Evolutionary conservation across 2,329 filamentous ascomycete species (phyloP).

Genomic region (Metarhizium sp.): DNA sequence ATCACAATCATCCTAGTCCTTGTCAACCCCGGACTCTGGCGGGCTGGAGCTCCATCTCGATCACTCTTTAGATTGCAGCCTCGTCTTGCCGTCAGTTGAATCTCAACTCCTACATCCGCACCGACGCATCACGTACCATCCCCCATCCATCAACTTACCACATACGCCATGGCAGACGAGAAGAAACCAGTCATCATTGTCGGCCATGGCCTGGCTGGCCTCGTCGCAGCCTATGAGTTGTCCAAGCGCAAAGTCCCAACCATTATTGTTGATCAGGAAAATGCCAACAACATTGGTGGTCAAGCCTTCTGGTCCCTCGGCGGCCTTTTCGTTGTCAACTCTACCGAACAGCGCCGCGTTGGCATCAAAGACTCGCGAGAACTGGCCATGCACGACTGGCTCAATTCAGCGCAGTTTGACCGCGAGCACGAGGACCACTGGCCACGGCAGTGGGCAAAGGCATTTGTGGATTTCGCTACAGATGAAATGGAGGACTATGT

Average conservation of each 20-base stretch:
- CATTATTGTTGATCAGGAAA: conserved; percentile 50
- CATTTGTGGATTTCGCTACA: conserved; percentile 52
- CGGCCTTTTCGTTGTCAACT: conserved; percentile 51
- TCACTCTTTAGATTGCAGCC: too few relatives aligned
- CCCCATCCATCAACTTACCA: background rate
- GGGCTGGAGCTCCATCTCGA: too few relatives aligned
- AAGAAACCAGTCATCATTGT: conserved; percentile 41
- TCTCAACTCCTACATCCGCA: background rate
- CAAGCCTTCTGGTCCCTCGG: conserved; percentile 58
- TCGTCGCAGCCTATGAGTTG: conserved; percentile 50
- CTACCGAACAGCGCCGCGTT: conserved; percentile 43
- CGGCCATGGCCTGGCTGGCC: conserved; percentile 48
- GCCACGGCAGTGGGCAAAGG: conserved; percentile 53
- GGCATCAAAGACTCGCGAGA: conserved; percentile 49
- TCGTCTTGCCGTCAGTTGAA: too few relatives aligned
- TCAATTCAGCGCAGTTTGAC: conserved; percentile 48
- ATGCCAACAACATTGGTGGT: conserved; percentile 44
- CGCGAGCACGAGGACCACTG: conserved; percentile 45
- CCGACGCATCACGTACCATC: background rate
- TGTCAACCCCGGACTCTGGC: too few relatives aligned
- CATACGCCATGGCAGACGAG: background rate
- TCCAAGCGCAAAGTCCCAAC: conserved; percentile 37
- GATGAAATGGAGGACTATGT: conserved; percentile 51
- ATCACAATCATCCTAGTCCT: too few relatives aligned
- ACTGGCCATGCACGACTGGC: conserved; percentile 50